These are phyloP conservation scores for Leccinum pachyderme DNA, from an alignment of 1,284 basidiomycete genomes.

Conservation along the genomic window DNA sequence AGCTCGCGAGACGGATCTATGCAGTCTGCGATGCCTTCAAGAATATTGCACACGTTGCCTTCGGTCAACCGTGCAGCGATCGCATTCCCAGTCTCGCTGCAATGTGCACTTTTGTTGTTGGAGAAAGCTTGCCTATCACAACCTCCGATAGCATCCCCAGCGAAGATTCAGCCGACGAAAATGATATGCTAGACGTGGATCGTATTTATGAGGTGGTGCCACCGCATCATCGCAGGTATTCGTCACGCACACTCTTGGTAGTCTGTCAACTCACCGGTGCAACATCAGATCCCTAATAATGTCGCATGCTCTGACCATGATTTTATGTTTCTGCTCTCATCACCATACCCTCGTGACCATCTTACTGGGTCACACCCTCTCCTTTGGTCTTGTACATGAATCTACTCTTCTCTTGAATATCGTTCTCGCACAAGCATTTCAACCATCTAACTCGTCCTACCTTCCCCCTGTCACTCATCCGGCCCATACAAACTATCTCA, in stretches of 20 bases:
- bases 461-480: conserved; percentile 39
- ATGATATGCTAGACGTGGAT: conserved; percentile 36
- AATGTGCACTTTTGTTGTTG: conserved; percentile 49
- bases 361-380: conserved; percentile 48
- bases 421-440: conserved; percentile 35
- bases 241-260: background rate
- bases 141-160: conserved; percentile 22
- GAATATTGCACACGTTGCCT: conserved; percentile 41
- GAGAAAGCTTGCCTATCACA: conserved; percentile 40
- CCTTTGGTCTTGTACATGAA: conserved; percentile 41
- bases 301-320: conserved; percentile 49
- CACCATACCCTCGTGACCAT: conserved; percentile 46
- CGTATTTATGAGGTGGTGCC: conserved; percentile 52
- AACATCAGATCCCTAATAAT: conserved; percentile 44
- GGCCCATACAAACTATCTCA: conserved; percentile 42
- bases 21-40: conserved; percentile 53
- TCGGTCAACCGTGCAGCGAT: conserved; percentile 19
- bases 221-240: conserved; percentile 46
- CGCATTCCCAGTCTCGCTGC: conserved; percentile 41
- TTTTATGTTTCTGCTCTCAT: conserved; percentile 43
- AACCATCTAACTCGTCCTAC: conserved; percentile 15
- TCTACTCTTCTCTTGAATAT: conserved; percentile 44
- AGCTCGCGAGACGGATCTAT: conserved; percentile 48
- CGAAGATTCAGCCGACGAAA: conserved; percentile 27
- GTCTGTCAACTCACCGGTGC: conserved; percentile 6